Conservation (phyloP, 108 stramenopile species). For the Skeletonema menzelii region DNA sequence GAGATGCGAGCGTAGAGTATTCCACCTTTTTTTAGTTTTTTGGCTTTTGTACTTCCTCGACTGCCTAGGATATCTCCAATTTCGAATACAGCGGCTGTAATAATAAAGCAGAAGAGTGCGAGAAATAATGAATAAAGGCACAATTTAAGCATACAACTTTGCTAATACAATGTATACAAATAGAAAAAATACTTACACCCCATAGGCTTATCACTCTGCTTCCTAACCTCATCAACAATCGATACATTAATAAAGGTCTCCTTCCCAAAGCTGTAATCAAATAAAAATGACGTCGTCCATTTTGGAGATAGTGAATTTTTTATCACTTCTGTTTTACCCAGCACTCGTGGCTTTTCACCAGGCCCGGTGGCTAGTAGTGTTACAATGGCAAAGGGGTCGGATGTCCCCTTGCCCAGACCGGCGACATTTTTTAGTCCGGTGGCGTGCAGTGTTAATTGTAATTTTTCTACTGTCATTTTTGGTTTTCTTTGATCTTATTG, state of each 20-base stretch:
- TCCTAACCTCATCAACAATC: constrained; percentile 44
- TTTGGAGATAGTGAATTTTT: constrained; percentile 72
- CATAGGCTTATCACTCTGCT: constrained; percentile 26
- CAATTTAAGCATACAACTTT: neutral
- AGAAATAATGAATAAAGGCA: neutral
- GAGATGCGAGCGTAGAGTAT: constrained; percentile 67
- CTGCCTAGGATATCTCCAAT: constrained; percentile 71
- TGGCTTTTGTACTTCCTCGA: constrained; percentile 67
- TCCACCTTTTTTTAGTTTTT: constrained; percentile 73
- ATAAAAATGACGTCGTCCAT: constrained; percentile 59
- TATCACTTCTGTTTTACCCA: constrained; percentile 76
- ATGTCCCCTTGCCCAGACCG: constrained; percentile 68
- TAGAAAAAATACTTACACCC: neutral
- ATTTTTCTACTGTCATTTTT: constrained; percentile 21
- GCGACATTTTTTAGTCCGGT: constrained; percentile 72
- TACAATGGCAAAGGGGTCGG: constrained; percentile 79
- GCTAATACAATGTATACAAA: neutral
- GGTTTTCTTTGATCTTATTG: neutral
- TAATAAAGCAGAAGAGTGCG: neutral
- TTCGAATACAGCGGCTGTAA: constrained; percentile 79
- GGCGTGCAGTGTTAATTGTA: constrained; percentile 52
- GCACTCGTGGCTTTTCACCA: constrained; percentile 50
- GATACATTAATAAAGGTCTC: constrained; percentile 47
- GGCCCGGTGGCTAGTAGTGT: constrained; percentile 55
- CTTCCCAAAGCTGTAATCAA: constrained; percentile 73